Evolutionary conservation across 257 asterid genomes (phyloP).

Genomic region (Haberlea rhodopensis): DNA sequence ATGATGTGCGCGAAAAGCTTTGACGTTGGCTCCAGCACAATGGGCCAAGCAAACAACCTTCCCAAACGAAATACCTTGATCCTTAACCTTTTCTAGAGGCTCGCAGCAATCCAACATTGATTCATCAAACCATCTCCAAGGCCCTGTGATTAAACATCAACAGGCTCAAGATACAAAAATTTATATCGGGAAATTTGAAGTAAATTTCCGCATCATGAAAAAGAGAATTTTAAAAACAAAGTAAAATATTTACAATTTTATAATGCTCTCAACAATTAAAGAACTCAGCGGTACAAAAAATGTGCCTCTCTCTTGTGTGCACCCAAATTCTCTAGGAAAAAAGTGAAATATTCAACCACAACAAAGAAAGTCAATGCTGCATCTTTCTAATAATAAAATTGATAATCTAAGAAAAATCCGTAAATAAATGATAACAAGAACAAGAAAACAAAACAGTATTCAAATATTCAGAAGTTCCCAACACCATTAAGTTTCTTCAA

Average conservation of each 20-base stretch:
- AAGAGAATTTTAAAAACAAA: not conserved
- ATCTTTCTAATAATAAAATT: slow-evolving; percentile 15
- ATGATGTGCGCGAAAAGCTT: slow-evolving; percentile 84
- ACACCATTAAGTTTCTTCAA: slow-evolving; percentile 7
- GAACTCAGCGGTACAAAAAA: slow-evolving; percentile 2
- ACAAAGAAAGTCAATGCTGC: slow-evolving; percentile 14
- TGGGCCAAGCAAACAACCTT: slow-evolving; percentile 93
- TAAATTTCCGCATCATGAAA: slow-evolving; percentile 4
- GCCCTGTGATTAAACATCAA: slow-evolving; percentile 53
- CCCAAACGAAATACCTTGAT: slow-evolving; percentile 84
- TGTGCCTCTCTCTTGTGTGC: slow-evolving; percentile 14
- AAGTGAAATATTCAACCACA: slow-evolving; percentile 8
- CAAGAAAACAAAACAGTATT: not conserved
- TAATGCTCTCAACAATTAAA: slow-evolving; percentile 1
- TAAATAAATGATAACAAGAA: not conserved
- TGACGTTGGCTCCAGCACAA: slow-evolving; percentile 96
- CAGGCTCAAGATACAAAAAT: slow-evolving; percentile 25
- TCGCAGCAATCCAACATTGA: slow-evolving; percentile 98
- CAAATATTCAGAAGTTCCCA: slow-evolving; percentile 14
- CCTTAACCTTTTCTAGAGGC: slow-evolving; percentile 92
- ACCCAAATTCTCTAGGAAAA: slow-evolving; percentile 4
- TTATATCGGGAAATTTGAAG: slow-evolving; percentile 5
- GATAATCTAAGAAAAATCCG: slow-evolving; percentile 10
- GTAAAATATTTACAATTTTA: not conserved
- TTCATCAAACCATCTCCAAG: slow-evolving; percentile 99